Percentiles rank a stretch among this genome's conserved stretches.
These are phyloP conservation scores for Clitopilus hobsonii DNA, from an alignment of 768 basidiomycete species.

Conservation along the genomic window DNA sequence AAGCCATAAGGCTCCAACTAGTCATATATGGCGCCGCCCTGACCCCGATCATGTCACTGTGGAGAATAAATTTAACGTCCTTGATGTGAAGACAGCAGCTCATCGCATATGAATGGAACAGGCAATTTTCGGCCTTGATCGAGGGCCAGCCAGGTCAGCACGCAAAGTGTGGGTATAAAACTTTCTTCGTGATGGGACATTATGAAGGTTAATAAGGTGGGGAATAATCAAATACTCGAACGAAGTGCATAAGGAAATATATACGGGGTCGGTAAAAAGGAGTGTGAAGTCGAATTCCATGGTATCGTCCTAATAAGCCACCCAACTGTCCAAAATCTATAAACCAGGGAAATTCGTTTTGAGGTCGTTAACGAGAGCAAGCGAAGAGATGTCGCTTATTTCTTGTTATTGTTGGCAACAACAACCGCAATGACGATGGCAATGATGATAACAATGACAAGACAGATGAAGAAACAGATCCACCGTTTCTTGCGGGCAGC, in stretches of 20 bases:
- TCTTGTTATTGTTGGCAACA: slow-evolving; percentile 36
- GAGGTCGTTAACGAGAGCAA: too few species aligned
- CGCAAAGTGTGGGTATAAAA: background rate
- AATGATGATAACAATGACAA: slow-evolving; percentile 64
- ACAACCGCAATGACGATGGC: slow-evolving; percentile 61
- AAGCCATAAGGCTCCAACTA: background rate
- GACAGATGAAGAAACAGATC: slow-evolving; percentile 84
- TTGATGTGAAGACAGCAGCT: background rate
- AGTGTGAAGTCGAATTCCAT: background rate
- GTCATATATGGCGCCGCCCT: background rate
- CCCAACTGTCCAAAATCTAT: background rate
- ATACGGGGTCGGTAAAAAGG: background rate
- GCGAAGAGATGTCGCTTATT: slow-evolving; percentile 1
- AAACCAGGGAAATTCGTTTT: too few species aligned
- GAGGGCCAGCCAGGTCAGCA: too few species aligned
- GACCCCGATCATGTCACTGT: background rate
- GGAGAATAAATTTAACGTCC: background rate
- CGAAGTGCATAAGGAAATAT: background rate
- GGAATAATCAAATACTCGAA: background rate
- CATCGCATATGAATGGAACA: background rate
- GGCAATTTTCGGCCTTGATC: background rate
- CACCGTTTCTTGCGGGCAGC: slow-evolving; percentile 93
- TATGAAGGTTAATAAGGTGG: background rate
- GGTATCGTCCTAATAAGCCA: background rate
- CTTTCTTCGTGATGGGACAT: background rate